A percentile compares a stretch with the other conserved stretches of the same genome.
Conservation (phyloP, 2,329 filamentous ascomycete genomes). For the Periconia macrospinosa region DNA sequence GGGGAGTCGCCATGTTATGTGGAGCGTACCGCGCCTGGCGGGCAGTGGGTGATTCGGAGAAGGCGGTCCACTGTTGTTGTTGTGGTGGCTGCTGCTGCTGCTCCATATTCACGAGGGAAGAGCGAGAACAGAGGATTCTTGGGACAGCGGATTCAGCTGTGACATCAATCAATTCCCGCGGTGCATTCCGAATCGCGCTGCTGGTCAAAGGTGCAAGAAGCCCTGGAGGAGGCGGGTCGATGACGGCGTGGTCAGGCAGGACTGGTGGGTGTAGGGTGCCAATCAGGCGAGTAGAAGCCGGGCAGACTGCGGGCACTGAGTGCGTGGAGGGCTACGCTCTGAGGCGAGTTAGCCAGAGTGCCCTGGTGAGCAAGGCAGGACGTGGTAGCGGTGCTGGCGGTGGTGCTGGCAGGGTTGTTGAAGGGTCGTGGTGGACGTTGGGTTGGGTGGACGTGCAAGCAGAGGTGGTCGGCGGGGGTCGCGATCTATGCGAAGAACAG, state of each 20-base stretch:
- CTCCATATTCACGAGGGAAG: constrained; percentile 23
- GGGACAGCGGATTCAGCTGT: constrained; percentile 39
- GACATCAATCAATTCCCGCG: constrained; percentile 32
- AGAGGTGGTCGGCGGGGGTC: constrained; percentile 9
- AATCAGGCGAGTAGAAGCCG: background rate
- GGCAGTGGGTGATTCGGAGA: constrained; percentile 35
- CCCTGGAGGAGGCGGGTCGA: background rate
- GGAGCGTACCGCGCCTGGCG: constrained; percentile 43
- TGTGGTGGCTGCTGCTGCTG: background rate
- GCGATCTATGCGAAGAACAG: constrained; percentile 5
- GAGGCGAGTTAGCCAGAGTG: background rate
- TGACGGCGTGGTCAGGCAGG: background rate
- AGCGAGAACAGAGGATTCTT: background rate
- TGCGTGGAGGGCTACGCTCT: background rate
- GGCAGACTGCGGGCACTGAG: background rate
- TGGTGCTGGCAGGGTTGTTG: background rate
- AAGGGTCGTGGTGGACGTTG: background rate
- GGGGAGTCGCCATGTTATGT: constrained; percentile 38
- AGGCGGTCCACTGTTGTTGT: constrained; percentile 43
- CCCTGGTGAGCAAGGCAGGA: background rate
- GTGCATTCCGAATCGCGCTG: constrained; percentile 40
- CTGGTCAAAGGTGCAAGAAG: constrained; percentile 5
- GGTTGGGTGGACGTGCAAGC: background rate
- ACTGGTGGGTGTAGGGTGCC: background rate
- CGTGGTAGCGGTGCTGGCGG: background rate